phyloP scores from a whole-genome alignment of 305 asterid genomes.

The Fraxinus dipetala region DNA sequence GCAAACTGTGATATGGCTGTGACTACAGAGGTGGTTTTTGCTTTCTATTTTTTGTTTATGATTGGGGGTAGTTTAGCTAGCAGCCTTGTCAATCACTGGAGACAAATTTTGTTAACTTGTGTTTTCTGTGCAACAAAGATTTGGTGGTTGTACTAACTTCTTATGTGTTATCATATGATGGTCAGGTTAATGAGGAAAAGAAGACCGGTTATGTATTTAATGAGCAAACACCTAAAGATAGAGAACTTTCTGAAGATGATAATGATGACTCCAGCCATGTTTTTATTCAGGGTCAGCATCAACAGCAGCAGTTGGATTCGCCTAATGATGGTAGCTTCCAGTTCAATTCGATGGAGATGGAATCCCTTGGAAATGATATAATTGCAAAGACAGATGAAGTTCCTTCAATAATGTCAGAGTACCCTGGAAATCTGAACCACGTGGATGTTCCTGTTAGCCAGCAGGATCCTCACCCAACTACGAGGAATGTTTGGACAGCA shows the following conservation, averaged over 20 bases:
- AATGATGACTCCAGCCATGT: slow-evolving; percentile 32
- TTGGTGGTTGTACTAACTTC: slow-evolving; percentile 14
- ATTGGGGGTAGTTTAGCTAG: slow-evolving; percentile 2
- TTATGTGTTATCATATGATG: slow-evolving; percentile 15
- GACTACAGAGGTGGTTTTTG: slow-evolving; percentile 43
- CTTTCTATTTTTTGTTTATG: background rate
- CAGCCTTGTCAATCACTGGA: slow-evolving; percentile 1
- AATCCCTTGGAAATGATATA: slow-evolving; percentile 34
- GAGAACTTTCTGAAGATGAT: slow-evolving; percentile 22
- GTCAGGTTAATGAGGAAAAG: slow-evolving; percentile 45
- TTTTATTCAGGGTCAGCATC: slow-evolving; percentile 39
- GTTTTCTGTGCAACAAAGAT: slow-evolving; percentile 4
- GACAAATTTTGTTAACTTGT: background rate
- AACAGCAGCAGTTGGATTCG: slow-evolving; percentile 38
- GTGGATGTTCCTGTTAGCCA: slow-evolving; percentile 44
- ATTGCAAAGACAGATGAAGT: slow-evolving; percentile 40
- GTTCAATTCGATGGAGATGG: slow-evolving; percentile 42
- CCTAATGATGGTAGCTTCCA: slow-evolving; percentile 39
- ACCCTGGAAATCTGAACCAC: slow-evolving; percentile 42
- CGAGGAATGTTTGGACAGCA: slow-evolving; percentile 60
- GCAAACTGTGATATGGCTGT: slow-evolving; percentile 33
- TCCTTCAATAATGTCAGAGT: slow-evolving; percentile 41
- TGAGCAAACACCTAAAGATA: slow-evolving; percentile 19
- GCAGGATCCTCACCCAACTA: slow-evolving; percentile 37
- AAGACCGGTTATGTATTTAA: slow-evolving; percentile 12